Evolutionary conservation across 495 filamentous ascomycete genomes (phyloP), one percentile per base, ranked within the genome.

Genomic region (Aspergillus wentii): DNA sequence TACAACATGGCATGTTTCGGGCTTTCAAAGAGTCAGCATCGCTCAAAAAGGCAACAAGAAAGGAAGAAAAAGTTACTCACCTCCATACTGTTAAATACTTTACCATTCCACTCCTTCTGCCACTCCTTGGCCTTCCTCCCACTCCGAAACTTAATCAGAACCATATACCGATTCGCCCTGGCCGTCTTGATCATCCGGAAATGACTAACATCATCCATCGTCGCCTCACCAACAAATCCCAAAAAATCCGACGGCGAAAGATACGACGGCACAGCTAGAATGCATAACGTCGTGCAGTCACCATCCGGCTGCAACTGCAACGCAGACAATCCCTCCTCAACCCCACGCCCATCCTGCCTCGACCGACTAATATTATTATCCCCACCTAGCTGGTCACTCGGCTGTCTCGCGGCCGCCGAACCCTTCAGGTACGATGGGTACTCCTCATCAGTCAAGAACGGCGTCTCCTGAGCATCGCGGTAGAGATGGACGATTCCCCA

Each of bases 401-500:
- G 51, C 15, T 56, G 56, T 20, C 57, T 46, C 17, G 57, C 58
- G 20, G 61, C 64, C 4, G 64, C 56, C 4, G 67, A 71, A 3
- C 67, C 67, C 29, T 67, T 69, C 30, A 71, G 45, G 25, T 69
- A 52, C 3, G 57, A 49, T 10, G 62, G 58, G 38, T 67, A 62
- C 14, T 72, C 62, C 7, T 68, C 62, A 17, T 64, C 54, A 15
- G 51, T 52, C 14, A 71, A 48, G 17, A 56, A 67, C 7, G 81
- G 69, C 6, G 81, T 87, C 56, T 91, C 86, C 37, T 86, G 75
- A 4, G 74, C 75, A 61, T 98, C 92, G 2, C 90, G 76, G 48
- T 96, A 98, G 4, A 98, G 68, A 62, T 95, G 92, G 11, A 98
- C 89, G 17, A 97, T 79, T 1, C 92, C 92, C 81, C 85, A 96